Conservation (phyloP, 2,329 filamentous ascomycete species). For the Exserohilum turcica region DNA sequence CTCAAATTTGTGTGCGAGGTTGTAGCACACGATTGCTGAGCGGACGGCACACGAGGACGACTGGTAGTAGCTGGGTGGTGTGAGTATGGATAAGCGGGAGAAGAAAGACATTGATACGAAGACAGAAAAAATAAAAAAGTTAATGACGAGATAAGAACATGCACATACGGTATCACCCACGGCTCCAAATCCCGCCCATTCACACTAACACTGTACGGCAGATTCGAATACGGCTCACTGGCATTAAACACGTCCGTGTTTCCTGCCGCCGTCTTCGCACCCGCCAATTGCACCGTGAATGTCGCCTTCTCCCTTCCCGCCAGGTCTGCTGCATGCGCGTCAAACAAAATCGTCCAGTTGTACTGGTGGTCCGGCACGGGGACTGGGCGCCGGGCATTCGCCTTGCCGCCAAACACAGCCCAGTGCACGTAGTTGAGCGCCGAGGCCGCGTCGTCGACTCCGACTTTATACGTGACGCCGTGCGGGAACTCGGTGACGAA, state of each 20-base stretch:
- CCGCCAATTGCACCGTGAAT: conserved; percentile 67
- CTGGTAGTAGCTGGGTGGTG: conserved; percentile 54
- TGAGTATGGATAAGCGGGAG: background rate
- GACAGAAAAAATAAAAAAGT: background rate
- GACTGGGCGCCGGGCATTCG: conserved; percentile 54
- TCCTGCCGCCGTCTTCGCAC: conserved; percentile 65
- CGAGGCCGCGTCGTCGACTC: conserved; percentile 54
- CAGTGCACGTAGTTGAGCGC: conserved; percentile 68
- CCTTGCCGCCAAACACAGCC: conserved; percentile 65
- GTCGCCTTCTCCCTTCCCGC: conserved; percentile 54
- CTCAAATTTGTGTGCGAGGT: conserved; percentile 63
- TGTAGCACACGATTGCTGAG: conserved; percentile 66
- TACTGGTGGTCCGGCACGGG: conserved; percentile 45
- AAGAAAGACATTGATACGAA: no score
- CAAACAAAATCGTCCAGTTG: conserved; percentile 33
- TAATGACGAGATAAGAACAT: background rate
- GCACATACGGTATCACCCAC: conserved; percentile 62
- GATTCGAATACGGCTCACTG: conserved; percentile 58
- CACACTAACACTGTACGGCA: conserved; percentile 58
- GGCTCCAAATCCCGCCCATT: conserved; percentile 55
- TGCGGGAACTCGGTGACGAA: conserved; percentile 64
- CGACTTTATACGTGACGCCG: conserved; percentile 63
- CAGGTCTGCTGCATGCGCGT: conserved; percentile 44
- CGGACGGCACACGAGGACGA: conserved; percentile 66
- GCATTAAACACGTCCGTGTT: conserved; percentile 66